Percentiles rank a stretch among this genome's conserved stretches.
phyloP scores from a whole-genome alignment of 2,329 filamentous ascomycete species.

The Fusarium scirpi region DNA sequence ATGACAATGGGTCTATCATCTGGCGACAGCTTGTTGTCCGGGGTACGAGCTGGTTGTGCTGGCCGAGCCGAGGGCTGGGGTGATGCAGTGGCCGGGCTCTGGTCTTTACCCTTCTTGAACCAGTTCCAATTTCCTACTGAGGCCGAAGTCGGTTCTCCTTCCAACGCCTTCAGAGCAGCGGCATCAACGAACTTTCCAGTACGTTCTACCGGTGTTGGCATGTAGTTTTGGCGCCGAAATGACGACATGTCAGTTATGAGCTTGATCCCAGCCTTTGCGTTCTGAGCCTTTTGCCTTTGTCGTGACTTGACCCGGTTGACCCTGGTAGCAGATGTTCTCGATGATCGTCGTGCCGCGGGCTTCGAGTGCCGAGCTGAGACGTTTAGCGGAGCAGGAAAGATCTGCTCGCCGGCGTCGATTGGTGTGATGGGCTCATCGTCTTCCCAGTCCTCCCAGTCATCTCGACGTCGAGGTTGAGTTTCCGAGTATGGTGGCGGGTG shows the following conservation, averaged over 20 bases:
- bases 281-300: slow-evolving; percentile 70
- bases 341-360: slow-evolving; percentile 42
- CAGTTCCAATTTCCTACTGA: slow-evolving; percentile 70
- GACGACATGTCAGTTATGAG: slow-evolving; percentile 76
- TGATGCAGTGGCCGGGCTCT: slow-evolving; percentile 46
- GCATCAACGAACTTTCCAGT: slow-evolving; percentile 67
- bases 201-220: slow-evolving; percentile 48
- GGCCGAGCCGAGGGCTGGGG: slow-evolving; percentile 44
- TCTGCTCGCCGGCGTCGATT: slow-evolving; percentile 55
- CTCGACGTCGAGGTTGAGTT: slow-evolving; percentile 43
- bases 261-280: slow-evolving; percentile 72
- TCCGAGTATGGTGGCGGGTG: slow-evolving; percentile 33
- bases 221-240: slow-evolving; percentile 59
- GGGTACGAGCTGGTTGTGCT: slow-evolving; percentile 42
- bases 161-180: slow-evolving; percentile 69
- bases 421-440: slow-evolving; percentile 60
- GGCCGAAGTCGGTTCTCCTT: slow-evolving; percentile 65
- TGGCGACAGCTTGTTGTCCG: slow-evolving; percentile 69
- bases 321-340: slow-evolving; percentile 56
- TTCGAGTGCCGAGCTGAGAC: slow-evolving; percentile 28
- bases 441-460: slow-evolving; percentile 68
- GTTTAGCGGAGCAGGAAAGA: slow-evolving; percentile 43
- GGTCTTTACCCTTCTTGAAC: slow-evolving; percentile 59
- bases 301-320: slow-evolving; percentile 67
- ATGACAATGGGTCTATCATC: slow-evolving; percentile 79